Conservation (phyloP, 306 rosid species). For the Quercus cerris region DNA sequence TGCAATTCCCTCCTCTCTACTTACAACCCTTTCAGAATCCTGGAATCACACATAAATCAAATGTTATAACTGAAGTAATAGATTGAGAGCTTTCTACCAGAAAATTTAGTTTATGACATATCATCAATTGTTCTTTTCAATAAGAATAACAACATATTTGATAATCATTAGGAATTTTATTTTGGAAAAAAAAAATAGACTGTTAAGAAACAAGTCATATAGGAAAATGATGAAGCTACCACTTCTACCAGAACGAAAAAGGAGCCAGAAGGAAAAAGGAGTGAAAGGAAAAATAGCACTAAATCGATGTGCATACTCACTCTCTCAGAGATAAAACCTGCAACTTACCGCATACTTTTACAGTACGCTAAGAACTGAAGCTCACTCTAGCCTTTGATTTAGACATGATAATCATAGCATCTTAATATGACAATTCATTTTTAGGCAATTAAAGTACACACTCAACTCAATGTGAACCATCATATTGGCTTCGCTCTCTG, state of each 20-base stretch:
- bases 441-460: background rate
- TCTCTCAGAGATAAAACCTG: background rate
- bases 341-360: background rate
- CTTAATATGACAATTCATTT: background rate
- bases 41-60: conserved; percentile 24
- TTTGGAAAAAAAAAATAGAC: background rate
- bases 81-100: background rate
- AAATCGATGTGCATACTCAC: background rate
- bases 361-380: background rate
- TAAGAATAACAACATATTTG: background rate
- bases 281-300: background rate
- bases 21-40: conserved; percentile 90
- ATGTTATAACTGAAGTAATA: background rate
- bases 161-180: background rate
- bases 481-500: background rate
- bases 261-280: background rate
- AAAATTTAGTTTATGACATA: background rate
- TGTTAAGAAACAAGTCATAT: background rate
- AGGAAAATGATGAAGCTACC: background rate
- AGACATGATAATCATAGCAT: background rate
- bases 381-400: background rate
- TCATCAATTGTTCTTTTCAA: background rate
- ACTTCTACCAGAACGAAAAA: background rate
- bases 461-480: background rate
- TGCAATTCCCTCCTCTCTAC: conserved; percentile 85